Evolutionary conservation across 2,329 filamentous ascomycete genomes (phyloP), one percentile per base, ranked within the genome.

Genomic region (Laburnicola sp.): DNA sequence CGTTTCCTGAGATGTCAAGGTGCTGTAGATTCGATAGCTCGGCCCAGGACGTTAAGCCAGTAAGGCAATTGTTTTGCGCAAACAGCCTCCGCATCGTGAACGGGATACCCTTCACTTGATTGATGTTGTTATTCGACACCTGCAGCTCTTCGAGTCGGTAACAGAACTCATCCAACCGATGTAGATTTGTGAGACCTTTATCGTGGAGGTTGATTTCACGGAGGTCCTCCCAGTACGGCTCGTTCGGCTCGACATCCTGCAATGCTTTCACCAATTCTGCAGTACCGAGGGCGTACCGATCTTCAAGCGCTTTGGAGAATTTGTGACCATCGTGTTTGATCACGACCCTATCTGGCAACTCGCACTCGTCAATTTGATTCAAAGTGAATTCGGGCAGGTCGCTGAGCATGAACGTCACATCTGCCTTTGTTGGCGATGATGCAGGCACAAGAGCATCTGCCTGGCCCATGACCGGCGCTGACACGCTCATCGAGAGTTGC

Each of bases 191-290:
- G 16, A 99, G 77, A 3, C 83, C 82, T 68, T 90, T 91, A 51
- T 84, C 80, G 31, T 82, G 84, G 45, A 99, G 78, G 54, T 89
- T 82, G 25, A 99, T 78, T 50, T 86, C 83, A 38, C 86, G 86
- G 58, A 99, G 81, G 58, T 96, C 86, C 60, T 97, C 92, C 94
- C 94, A 99, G 67, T 90, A 96, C 4, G 91, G 91, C 74, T 97
- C 92, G 56, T 88, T 91, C 7, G 91, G 90, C 66, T 96, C 89
- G 23, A 89, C 87, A 69, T 97, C 92, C 10, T 92, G 93, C 53
- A 99, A 83, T 53, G 90, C 89, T 72, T 91, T 91, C 42, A 99
- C 88, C 8, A 99, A 80, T 47, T 89, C 85, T 57, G 91, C 87
- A 54, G 91, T 87, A 35, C 90, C 88, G 69, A 93, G 82, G 25